phyloP scores from a whole-genome alignment of 2,329 filamentous ascomycete genomes.

The Calonectria montana region DNA sequence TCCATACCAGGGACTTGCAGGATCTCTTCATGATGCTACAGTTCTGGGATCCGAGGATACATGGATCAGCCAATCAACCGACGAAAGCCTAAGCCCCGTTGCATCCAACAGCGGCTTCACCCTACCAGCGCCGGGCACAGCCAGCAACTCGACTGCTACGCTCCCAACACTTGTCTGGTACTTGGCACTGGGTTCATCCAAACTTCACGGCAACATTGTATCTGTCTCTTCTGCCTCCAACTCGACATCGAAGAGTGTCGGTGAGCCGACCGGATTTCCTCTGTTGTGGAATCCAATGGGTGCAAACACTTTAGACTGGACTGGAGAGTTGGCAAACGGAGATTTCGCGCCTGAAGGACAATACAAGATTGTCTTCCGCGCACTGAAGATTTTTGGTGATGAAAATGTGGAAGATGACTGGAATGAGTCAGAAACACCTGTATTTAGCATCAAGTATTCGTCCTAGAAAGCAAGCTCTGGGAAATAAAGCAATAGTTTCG shows the following conservation, averaged over 20 bases:
- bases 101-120: slow-evolving; percentile 52
- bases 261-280: slow-evolving; percentile 56
- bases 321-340: slow-evolving; percentile 60
- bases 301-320: slow-evolving; percentile 49
- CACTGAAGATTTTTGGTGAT: slow-evolving; percentile 64
- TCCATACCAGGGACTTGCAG: slow-evolving; percentile 55
- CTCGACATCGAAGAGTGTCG: slow-evolving; percentile 51
- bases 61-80: slow-evolving; percentile 49
- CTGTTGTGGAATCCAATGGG: slow-evolving; percentile 45
- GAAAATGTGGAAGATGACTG: slow-evolving; percentile 56
- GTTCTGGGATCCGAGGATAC: slow-evolving; percentile 40
- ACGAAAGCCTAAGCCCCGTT: slow-evolving; percentile 42
- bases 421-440: slow-evolving; percentile 54
- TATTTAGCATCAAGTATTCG: slow-evolving; percentile 58
- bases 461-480: background rate
- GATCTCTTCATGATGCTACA: slow-evolving; percentile 46
- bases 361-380: slow-evolving; percentile 62
- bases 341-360: slow-evolving; percentile 59
- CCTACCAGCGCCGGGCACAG: slow-evolving; percentile 54
- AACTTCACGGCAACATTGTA: slow-evolving; percentile 59
- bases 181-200: slow-evolving; percentile 59
- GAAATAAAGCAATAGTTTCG: background rate
- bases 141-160: slow-evolving; percentile 38
- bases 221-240: slow-evolving; percentile 45
- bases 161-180: slow-evolving; percentile 55